These are phyloP conservation scores for Thyridium curvatum DNA, from an alignment of 2,329 filamentous ascomycete species.

Conservation along the genomic window DNA sequence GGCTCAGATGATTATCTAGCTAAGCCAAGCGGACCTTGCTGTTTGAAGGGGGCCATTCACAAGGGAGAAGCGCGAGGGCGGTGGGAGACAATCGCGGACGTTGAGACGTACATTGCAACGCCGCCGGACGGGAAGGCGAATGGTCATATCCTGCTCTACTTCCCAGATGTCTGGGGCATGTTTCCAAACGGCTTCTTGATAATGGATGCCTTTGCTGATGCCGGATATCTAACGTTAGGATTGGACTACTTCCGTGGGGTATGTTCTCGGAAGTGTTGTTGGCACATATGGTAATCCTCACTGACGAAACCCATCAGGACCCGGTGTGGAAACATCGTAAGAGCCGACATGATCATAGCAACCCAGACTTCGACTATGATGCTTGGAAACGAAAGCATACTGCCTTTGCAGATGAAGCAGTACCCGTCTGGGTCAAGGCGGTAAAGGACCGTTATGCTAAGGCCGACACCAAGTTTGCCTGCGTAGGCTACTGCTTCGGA, in stretches of 20 bases:
- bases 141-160: slow-evolving; percentile 11
- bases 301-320: slow-evolving; percentile 10
- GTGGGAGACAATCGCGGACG: slow-evolving; percentile 10
- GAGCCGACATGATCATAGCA: slow-evolving; percentile 9
- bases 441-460: slow-evolving; percentile 27
- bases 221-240: slow-evolving; percentile 10
- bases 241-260: slow-evolving; percentile 14
- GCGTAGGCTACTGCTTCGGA: slow-evolving; percentile 34
- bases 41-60: slow-evolving; percentile 16
- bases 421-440: slow-evolving; percentile 35
- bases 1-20: slow-evolving; percentile 9
- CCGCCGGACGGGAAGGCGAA: slow-evolving; percentile 10
- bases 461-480: slow-evolving; percentile 26
- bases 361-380: slow-evolving; percentile 34
- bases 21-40: slow-evolving; percentile 15
- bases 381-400: slow-evolving; percentile 41
- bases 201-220: slow-evolving; percentile 14
- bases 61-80: slow-evolving; percentile 15
- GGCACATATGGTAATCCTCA: no score
- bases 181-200: slow-evolving; percentile 11
- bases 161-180: slow-evolving; percentile 13
- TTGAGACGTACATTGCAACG: slow-evolving; percentile 17
- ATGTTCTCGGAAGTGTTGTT: neutral
- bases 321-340: slow-evolving; percentile 17
- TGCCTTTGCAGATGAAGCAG: slow-evolving; percentile 31